Base-by-base conservation (phyloP, 306 rosid species). In the Heteromeles arbutifolia region DNA sequence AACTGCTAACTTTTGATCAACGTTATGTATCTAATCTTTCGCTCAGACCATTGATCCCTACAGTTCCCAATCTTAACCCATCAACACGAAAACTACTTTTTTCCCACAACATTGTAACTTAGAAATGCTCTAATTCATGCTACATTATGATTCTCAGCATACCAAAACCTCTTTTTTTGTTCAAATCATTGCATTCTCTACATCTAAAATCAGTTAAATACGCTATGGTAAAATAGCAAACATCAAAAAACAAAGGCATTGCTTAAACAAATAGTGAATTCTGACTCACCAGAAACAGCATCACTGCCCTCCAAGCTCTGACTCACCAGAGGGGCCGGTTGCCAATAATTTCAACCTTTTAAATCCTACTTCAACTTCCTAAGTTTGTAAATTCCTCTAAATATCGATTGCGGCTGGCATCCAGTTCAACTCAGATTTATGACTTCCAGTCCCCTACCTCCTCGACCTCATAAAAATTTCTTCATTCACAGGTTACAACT, bases 261-360 rank as follows among this genome's bases (percentile, higher is more conserved):
- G 69, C 64, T n/a, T 39, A 8, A 69, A 44, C 48, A 31, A 39
- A 29, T 43, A 56, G 74, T 48, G 54, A 15, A 61, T 15, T 37
- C 75, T 85, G 68, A 86, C 88, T 85, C 71, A 85, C 88, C 85
- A 70, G 80, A 78, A 31, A 37, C 64, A 70, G 63, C 31, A 83
- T 43, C 58, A 43, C 26, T 28, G 32, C 67, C 48, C 62, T 66
- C 65, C 26, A 41, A 28, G 65, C 50, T 67, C 54, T 14, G 10
- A 80, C 37, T 32, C 39, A 34, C 39, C 39, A 34, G 39, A 34
- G 39, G 8, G 58, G 28, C 6, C 4, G 12, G 39, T 45, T 69
- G 25, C 31, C 58, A 45, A 48, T 25, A 69, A 8, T 69, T 69
- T 69, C 11, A 14, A 44, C 72, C 15, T 39, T 39, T 3, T 18